Base-by-base conservation (phyloP, 2,329 filamentous ascomycete genomes). In the Fonsecaea multimorphosa region DNA sequence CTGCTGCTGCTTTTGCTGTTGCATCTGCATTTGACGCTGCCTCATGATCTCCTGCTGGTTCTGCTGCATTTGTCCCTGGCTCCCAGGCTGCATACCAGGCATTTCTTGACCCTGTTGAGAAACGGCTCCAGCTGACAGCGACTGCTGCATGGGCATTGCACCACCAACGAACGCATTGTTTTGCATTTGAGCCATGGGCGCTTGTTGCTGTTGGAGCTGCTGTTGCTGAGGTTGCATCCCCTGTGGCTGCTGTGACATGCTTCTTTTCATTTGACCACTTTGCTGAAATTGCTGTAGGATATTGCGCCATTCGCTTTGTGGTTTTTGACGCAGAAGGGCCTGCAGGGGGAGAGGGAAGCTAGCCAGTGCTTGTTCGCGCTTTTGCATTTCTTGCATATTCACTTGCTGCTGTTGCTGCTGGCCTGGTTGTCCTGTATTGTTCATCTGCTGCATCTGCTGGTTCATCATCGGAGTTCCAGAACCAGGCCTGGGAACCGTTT, bases 1-100 rank as follows among this genome's bases (percentile, higher is more conserved):
- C 58, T 70, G 73, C 14, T 72, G 72, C 56, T 74, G 77, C 57
- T 76, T 75, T 46, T 78, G 68, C 56, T 69, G 68, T 36, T 70
- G 68, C 57, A 71, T 64, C 34, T 65, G 65, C 52, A 70, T 65
- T 58, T 69, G 65, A 36, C 67, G 67, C 61, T 73, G 65, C 38
- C 69, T 70, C 63, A 68, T 63, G 67, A 70, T 68, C 38, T 67
- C 69, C 54, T 65, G 67, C 19, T 67, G 67, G 27, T 69, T 66
- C 38, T 64, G 69, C 40, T 64, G 67, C 53, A 65, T 61, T 56
- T 68, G 67, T 27, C 54, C 52, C 36, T 68, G 65, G 32, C 52
- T 58, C 8, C 51, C 51, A 19, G 58, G 53, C 24, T 49, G 44
- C 49, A 71, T 62, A 14, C 24, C 49, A 34, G 19, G 49, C 44